A percentile compares a stretch with the other conserved stretches of the same genome.
Conservation (phyloP, 139 green algal species). For the Picochlorum sp. region DNA sequence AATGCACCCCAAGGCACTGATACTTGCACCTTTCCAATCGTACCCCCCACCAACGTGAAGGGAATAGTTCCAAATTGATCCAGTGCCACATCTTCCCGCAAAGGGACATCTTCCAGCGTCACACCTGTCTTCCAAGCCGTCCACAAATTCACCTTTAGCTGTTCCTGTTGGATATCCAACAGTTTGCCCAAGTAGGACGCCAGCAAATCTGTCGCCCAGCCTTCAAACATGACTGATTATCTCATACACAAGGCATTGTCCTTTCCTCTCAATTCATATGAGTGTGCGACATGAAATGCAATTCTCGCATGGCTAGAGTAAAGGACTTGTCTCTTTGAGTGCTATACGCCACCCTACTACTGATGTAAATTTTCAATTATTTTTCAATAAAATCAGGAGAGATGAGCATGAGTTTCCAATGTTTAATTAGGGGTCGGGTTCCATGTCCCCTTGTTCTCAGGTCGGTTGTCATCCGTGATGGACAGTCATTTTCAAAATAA, state of each 20-base stretch:
- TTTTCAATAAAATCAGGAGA: no score
- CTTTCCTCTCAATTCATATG: conserved; percentile 2
- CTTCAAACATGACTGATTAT: conserved; percentile 38
- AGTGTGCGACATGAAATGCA: no score
- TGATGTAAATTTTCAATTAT: no score
- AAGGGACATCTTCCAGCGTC: conserved; percentile 36
- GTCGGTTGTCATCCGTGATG: no score
- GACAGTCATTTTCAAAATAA: no score
- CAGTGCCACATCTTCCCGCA: conserved; percentile 27
- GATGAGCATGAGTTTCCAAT: no score
- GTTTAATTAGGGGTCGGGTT: no score
- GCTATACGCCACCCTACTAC: no score
- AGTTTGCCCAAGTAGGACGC: conserved; percentile 43
- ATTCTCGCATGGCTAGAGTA: no score
- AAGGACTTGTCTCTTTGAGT: no score
- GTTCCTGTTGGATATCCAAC: conserved; percentile 41
- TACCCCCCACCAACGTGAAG: conserved; percentile 26
- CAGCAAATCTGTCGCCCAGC: conserved; percentile 34
- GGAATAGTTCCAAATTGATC: conserved; percentile 39
- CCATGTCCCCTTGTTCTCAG: no score
- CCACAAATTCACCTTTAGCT: conserved; percentile 43
- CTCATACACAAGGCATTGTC: not conserved
- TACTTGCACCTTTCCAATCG: conserved; percentile 31
- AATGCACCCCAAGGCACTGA: conserved; percentile 36
- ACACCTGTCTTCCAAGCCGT: conserved; percentile 47